Base-by-base conservation (phyloP, 129 eudicot genomes). In the Centaurea solstitialis region DNA sequence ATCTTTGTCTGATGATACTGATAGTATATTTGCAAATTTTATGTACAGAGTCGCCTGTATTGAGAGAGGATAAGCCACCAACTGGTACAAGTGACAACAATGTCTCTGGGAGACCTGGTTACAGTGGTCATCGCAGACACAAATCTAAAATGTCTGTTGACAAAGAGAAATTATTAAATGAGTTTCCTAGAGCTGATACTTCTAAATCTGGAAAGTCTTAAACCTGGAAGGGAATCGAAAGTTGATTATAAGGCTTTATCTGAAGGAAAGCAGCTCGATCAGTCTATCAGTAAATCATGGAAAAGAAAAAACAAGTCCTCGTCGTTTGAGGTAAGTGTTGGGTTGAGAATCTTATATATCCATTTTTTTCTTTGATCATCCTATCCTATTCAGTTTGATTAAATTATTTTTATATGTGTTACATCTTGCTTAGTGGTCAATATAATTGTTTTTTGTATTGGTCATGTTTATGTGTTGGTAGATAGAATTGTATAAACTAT, bases 301-400 rank as follows among this genome's bases (percentile, higher is more conserved):
- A 85, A 76, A 78, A 83, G 80, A 76, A 83, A 83, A 81, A 77
- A 61, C 80, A 88, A 85, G 13, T 66, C 86, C 26, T 80, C 82
- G 22, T 39, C 78, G 18, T 24, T 61, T 45, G 85, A 85, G 83
- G 91, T 79, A 59, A 70, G 83, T 80, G 59, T 71, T 12, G 39
- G 38, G 80, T 18, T 72, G 24, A 38, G 13, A 50, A n/a, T 21
- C 20, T 72, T 72, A n/a, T 38, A 50, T 75, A 28, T 75, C 12
- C 53, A 50, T 17, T 75, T 17, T 75, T 20, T 30, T 59, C 68
- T 26, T 12, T 24, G 47, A 50, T 50, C 62, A 50, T 50, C 62
- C 62, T 50, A 50, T 50, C 62, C 62, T 50, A 50, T 50, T 50
- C 62, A 11, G 45, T 37, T 45, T 30, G 28, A 23, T 78, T 10